These are phyloP conservation scores for Vigna reflexopilosa DNA, from an alignment of 306 rosid species.

Conservation along the genomic window DNA sequence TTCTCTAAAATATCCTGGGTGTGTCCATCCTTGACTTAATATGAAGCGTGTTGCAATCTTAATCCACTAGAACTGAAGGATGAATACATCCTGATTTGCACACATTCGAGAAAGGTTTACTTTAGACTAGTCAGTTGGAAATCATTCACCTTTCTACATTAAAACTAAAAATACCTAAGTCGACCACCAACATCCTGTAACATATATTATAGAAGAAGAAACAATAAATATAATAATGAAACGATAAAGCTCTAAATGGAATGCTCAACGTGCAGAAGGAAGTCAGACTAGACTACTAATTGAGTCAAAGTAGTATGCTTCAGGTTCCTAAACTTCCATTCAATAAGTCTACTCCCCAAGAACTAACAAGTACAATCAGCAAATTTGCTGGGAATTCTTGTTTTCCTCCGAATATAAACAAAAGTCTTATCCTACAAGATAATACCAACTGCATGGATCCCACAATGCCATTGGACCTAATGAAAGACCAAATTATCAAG, in stretches of 20 bases:
- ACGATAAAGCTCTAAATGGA: constrained; percentile 2
- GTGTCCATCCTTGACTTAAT: neutral
- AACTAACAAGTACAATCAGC: neutral
- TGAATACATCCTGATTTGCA: constrained; percentile 3
- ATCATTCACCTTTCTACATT: neutral
- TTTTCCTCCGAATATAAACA: neutral
- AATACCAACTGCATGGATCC: too few species aligned
- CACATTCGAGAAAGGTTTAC: neutral
- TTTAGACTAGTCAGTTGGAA: neutral
- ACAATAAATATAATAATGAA: neutral
- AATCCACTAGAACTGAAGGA: neutral
- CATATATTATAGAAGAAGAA: constrained; percentile 1
- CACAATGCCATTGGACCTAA: too few species aligned
- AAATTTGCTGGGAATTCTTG: neutral
- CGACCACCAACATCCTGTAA: constrained; percentile 11
- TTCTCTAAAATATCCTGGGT: neutral
- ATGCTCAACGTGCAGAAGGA: neutral
- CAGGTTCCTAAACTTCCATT: neutral
- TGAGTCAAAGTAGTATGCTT: neutral
- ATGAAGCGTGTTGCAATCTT: neutral
- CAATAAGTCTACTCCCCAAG: constrained; percentile 7
- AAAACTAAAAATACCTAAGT: neutral
- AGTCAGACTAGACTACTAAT: neutral
- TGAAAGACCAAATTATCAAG: neutral
- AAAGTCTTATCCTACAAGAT: neutral